Base-by-base conservation (phyloP, 208 protist genomes). In the Porcisia hertigi region DNA sequence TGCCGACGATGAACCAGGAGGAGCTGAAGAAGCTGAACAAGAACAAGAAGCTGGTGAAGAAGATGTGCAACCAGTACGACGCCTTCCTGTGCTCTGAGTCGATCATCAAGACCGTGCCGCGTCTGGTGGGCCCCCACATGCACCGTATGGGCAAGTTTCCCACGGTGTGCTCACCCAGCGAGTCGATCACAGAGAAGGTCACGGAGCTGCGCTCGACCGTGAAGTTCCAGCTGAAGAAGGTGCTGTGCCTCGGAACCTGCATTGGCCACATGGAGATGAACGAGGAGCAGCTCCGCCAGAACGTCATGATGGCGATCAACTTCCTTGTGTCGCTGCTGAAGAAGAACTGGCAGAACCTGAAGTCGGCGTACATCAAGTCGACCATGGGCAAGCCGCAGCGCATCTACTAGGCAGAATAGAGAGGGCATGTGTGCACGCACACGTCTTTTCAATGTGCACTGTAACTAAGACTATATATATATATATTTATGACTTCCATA, bases 331-430 rank as follows among this genome's bases (percentile, higher is more conserved):
- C 98, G 39, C 96, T 99, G 49, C 96, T 99, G 65, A 99, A 99
- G 98, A 99, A 99, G 98, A 98, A 99, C 84, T 99, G 99, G 99
- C 99, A 99, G 94, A 99, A 99, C 93, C 92, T 99, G 72, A 99
- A 99, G 87, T 97, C 92, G 41, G 88, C 99, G 60, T 97, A 99
- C 97, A 97, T 99, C 88, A 99, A 99, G 96, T 95, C 94, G 63
- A 99, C 99, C 55, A 99, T 99, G 99, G 99, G 99, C 85, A 94
- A 93, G 81, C 89, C 98, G 58, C 89, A 98, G 86, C 96, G 98
- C 82, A 95, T 99, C 88, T 99, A 99, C 91, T 98, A 93, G 63
- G 23, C 30, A 12, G 36, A n/a, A 8, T 2, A 66, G 62, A 49
- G 30, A 25, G 34, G 16, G 59, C 34, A 18, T 18, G 5, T 23